Evolutionary conservation across 2,329 filamentous ascomycete species (phyloP), one percentile per base, ranked within the genome.

Genomic region (Calonectria fujianensis): DNA sequence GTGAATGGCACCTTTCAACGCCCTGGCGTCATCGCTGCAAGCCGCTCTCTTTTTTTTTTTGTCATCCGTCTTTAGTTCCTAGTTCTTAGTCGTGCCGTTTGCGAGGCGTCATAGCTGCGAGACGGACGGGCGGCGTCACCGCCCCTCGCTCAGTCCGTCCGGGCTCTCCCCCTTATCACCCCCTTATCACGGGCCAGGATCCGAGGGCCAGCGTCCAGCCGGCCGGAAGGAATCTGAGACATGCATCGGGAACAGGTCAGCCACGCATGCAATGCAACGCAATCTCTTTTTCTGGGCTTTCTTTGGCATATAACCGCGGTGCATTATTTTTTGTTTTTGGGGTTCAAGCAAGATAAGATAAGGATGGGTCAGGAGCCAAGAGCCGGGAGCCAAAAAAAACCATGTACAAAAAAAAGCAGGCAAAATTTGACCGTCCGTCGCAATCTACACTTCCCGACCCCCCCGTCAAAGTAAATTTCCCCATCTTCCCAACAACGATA

Each of bases 261-360:
- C 57, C 57, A 63, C 57, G 57, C 39, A 63, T 63, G 57, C 57
- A 63, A 63, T 41, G 57, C 57, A 39, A 63, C 35, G 37, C 57
- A 63, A 63, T 39, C 57, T 41, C 57, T 41, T 39, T 63, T n/a
- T 32, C 5, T 35, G 8, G 8, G 9, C 32, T 54, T 54, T 35
- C 20, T 61, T 16, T 63, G 57, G 35, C 57, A 63, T 63, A 41
- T 63, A 37, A 24, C 57, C 35, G 39, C 18, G 29, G 8, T 63
- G 35, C 57, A 63, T 41, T 61, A 39, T 39, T 6, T 24, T n/a
- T 39, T 13, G 14, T 13, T 13, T 9, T 9, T 13, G 14, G 11
- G 37, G 37, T 13, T 13, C 3, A 10, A 3, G 35, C 10, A 2
- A 11, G 41, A 35, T 32, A 31, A 18, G 51, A 54, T 54, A 32